Percentiles rank a stretch among this genome's conserved stretches.
Evolutionary conservation across 495 filamentous ascomycete species (phyloP).

Genomic region (Lasiosphaeria hispida): DNA sequence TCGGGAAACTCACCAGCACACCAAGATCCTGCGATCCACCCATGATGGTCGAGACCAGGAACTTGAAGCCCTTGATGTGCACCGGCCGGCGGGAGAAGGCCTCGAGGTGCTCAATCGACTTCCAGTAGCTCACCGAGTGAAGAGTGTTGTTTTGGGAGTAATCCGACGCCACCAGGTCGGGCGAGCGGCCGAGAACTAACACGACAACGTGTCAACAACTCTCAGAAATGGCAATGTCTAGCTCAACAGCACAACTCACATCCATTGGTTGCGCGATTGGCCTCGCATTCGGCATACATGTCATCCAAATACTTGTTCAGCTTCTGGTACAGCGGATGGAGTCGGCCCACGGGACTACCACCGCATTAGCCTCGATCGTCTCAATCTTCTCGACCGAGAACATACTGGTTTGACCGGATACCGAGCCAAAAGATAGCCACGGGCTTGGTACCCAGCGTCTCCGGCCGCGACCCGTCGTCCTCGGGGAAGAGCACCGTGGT

Average conservation of each 20-base stretch:
- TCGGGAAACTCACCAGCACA: too few species aligned
- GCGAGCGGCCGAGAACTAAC: slow-evolving; percentile 18
- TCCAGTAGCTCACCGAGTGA: slow-evolving; percentile 43
- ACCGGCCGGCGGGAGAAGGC: slow-evolving; percentile 37
- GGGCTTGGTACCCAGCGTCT: slow-evolving; percentile 28
- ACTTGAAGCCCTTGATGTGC: too few species aligned
- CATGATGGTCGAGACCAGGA: too few species aligned
- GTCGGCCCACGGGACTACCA: slow-evolving; percentile 21
- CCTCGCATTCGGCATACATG: slow-evolving; percentile 29
- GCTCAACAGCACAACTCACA: not conserved
- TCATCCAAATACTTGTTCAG: slow-evolving; percentile 22
- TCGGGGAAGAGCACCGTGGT: slow-evolving; percentile 37
- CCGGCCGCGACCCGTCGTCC: slow-evolving; percentile 31
- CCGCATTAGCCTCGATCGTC: too few species aligned
- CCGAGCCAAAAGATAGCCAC: slow-evolving; percentile 46
- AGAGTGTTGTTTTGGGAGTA: slow-evolving; percentile 31
- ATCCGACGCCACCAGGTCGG: slow-evolving; percentile 22
- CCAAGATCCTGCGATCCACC: too few species aligned
- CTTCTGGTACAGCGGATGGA: slow-evolving; percentile 28
- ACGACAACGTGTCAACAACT: not conserved
- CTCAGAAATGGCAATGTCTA: too few species aligned
- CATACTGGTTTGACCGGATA: slow-evolving; percentile 35
- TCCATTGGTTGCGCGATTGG: slow-evolving; percentile 30
- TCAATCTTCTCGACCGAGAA: too few species aligned
- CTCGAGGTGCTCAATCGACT: slow-evolving; percentile 42